Evolutionary conservation across 768 basidiomycete genomes (phyloP).

Genomic region (Boletus subcaerulescens): DNA sequence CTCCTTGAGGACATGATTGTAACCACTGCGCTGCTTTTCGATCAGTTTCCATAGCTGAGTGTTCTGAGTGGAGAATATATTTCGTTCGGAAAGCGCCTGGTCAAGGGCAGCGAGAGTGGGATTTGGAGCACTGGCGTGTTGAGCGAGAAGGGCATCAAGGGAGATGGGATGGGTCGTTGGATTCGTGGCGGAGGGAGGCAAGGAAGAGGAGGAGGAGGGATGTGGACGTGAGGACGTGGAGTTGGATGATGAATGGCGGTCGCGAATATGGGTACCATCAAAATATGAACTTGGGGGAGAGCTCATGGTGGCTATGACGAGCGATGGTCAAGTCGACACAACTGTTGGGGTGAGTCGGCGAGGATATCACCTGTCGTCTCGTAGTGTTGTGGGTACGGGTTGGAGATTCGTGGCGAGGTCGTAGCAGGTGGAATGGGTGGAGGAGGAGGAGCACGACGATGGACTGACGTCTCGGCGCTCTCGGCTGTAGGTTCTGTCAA

Average conservation of each 20-base stretch:
- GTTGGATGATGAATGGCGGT: conserved; percentile 22
- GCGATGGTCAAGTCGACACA: too few species aligned
- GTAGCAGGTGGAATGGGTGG: too few species aligned
- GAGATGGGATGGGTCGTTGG: conserved; percentile 38
- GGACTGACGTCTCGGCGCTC: too few species aligned
- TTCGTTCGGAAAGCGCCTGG: conserved; percentile 75
- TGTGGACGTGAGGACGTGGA: conserved; percentile 32
- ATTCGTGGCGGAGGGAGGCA: conserved; percentile 25
- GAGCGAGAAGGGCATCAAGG: conserved; percentile 51
- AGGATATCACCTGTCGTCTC: too few species aligned
- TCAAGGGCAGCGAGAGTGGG: conserved; percentile 65
- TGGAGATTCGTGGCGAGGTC: too few species aligned
- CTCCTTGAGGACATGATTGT: conserved; percentile 77
- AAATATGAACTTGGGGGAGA: conserved; percentile 11
- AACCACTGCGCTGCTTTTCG: conserved; percentile 86
- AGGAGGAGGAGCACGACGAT: background rate
- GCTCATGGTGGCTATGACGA: conserved; percentile 12
- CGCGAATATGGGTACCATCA: conserved; percentile 20
- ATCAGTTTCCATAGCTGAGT: conserved; percentile 92
- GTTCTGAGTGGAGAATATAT: conserved; percentile 77
- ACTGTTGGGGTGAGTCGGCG: too few species aligned
- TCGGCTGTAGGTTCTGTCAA: too few species aligned
- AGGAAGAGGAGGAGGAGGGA: conserved; percentile 20
- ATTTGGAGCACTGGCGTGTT: conserved; percentile 51
- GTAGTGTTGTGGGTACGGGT: too few species aligned